These are phyloP conservation scores for Aphanomyces astaci DNA, from an alignment of 352 stramenopile genomes.

Conservation along the genomic window DNA sequence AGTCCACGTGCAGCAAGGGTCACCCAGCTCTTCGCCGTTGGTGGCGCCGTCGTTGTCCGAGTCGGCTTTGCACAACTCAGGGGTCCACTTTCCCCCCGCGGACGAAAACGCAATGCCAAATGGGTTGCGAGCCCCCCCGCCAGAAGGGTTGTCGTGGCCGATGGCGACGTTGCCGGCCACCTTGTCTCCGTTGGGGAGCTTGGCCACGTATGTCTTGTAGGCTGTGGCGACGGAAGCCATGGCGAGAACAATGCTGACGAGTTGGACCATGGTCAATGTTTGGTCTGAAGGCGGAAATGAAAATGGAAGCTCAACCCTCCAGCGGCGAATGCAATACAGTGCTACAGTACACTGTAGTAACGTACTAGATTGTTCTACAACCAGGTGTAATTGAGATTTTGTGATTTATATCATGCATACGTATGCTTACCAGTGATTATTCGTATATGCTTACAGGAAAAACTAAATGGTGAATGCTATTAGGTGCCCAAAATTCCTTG, in stretches of 20 bases:
- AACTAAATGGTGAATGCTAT: too few relatives aligned
- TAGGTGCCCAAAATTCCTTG: too few relatives aligned
- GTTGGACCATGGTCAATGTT: not conserved
- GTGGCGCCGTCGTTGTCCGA: constrained; percentile 74
- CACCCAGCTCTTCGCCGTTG: constrained; percentile 32
- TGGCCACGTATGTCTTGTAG: not conserved
- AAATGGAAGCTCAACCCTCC: too few relatives aligned
- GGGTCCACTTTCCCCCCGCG: constrained; percentile 40
- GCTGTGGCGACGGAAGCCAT: not conserved
- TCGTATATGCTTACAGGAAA: too few relatives aligned
- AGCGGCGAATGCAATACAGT: not conserved
- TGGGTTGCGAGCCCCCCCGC: constrained; percentile 40
- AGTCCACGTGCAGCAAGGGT: not conserved
- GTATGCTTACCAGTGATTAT: too few relatives aligned
- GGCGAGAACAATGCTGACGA: not conserved
- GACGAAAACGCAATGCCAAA: constrained; percentile 60
- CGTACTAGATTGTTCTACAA: too few relatives aligned
- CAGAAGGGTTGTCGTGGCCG: constrained; percentile 46
- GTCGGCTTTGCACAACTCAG: constrained; percentile 50
- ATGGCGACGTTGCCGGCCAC: constrained; percentile 39
- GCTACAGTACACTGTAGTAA: not conserved
- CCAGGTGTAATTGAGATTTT: too few relatives aligned
- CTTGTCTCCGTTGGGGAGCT: constrained; percentile 47
- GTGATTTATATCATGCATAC: too few relatives aligned
- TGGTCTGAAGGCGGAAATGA: not conserved